Conservation (phyloP, 2,329 filamentous ascomycete species). For the Penicillium sp. region DNA sequence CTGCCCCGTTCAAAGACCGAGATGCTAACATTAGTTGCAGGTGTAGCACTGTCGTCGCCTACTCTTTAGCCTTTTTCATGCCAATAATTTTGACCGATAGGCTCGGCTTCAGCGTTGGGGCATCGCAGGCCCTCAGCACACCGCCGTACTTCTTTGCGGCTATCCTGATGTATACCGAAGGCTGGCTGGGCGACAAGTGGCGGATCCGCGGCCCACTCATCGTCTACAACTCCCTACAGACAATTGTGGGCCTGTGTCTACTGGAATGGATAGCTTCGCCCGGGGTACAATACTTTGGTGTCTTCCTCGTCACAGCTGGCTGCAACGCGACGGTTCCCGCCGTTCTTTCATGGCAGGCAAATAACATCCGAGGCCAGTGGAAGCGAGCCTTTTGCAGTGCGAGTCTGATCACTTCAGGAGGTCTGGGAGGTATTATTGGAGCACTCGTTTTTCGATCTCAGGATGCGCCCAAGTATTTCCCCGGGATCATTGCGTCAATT, state of each 20-base stretch:
- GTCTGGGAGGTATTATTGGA: conserved; percentile 14
- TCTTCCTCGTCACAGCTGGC: conserved; percentile 72
- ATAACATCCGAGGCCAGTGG: conserved; percentile 21
- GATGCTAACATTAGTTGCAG: conserved; percentile 2
- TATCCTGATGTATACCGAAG: conserved; percentile 59
- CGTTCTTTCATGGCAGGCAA: conserved; percentile 51
- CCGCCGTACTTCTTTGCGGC: conserved; percentile 67
- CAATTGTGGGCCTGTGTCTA: conserved; percentile 68
- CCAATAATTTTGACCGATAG: conserved; percentile 66
- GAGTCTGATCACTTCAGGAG: conserved; percentile 10
- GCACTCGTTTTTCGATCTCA: conserved; percentile 10
- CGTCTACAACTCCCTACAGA: conserved; percentile 63
- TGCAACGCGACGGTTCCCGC: conserved; percentile 75
- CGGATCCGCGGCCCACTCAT: conserved; percentile 66
- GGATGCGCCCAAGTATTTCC: conserved; percentile 10
- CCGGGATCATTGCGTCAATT: neutral
- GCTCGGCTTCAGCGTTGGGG: conserved; percentile 63
- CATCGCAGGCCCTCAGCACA: conserved; percentile 68
- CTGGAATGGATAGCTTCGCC: conserved; percentile 64
- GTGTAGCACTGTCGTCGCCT: conserved; percentile 68
- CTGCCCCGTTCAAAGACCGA: neutral
- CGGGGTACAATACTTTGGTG: conserved; percentile 67
- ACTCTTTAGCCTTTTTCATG: conserved; percentile 75
- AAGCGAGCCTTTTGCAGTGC: conserved; percentile 17
- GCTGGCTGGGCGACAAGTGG: conserved; percentile 66